Conservation (phyloP, 768 basidiomycete species). For the Podaxis rugospora region DNA sequence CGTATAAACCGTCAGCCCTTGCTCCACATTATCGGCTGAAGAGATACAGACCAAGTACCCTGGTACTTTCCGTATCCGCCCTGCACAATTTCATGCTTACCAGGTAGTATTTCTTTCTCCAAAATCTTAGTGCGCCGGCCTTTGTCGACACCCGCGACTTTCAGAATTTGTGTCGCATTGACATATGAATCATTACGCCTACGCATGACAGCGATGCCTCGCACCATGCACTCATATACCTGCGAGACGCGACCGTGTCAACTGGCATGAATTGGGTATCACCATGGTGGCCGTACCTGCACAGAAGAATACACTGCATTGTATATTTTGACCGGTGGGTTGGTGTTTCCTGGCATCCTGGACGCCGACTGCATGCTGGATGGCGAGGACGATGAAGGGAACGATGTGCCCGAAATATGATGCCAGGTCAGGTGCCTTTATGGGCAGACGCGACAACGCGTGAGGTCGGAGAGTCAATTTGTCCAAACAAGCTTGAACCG, state of each 20-base stretch:
- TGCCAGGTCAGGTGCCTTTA: slow-evolving; percentile 29
- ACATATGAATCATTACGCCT: slow-evolving; percentile 91
- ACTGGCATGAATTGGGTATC: slow-evolving; percentile 13
- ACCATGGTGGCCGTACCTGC: slow-evolving; percentile 43
- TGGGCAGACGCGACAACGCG: slow-evolving; percentile 35
- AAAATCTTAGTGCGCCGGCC: slow-evolving; percentile 93
- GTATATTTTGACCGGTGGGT: slow-evolving; percentile 78
- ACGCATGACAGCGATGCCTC: slow-evolving; percentile 98
- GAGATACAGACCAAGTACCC: slow-evolving; percentile 81
- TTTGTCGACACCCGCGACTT: slow-evolving; percentile 98
- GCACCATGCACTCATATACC: slow-evolving; percentile 98
- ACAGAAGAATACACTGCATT: slow-evolving; percentile 92
- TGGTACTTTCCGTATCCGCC: slow-evolving; percentile 99
- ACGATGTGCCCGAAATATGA: slow-evolving; percentile 21
- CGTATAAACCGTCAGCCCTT: slow-evolving; percentile 12
- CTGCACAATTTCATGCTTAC: slow-evolving; percentile 97
- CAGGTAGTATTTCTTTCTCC: slow-evolving; percentile 94
- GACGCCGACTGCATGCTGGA: slow-evolving; percentile 44
- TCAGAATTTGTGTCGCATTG: slow-evolving; percentile 98
- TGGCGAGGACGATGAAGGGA: slow-evolving; percentile 22
- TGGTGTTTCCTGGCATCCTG: slow-evolving; percentile 35
- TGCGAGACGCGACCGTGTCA: slow-evolving; percentile 42
- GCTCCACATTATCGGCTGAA: slow-evolving; percentile 10
- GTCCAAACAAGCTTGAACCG: slow-evolving; percentile 24
- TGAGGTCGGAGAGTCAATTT: slow-evolving; percentile 19